phyloP scores from a whole-genome alignment of 139 green algal genomes.

The Chlamydomonas applanata region DNA sequence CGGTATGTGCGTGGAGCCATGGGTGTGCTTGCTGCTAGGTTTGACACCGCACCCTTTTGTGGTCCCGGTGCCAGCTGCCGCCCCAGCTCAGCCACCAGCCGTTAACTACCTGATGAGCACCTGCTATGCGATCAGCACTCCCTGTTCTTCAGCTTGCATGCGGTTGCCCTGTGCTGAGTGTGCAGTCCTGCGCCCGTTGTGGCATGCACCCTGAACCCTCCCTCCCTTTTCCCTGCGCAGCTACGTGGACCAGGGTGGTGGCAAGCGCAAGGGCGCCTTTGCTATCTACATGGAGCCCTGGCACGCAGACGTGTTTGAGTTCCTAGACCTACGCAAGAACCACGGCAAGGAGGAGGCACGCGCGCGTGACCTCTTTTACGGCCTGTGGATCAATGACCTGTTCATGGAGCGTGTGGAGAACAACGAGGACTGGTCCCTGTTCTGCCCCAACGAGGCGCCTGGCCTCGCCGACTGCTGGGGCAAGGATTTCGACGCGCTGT shows the following conservation, averaged over 20 bases:
- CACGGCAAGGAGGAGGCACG: constrained; percentile 96
- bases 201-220: no score
- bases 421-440: constrained; percentile 89
- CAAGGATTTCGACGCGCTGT: constrained; percentile 88
- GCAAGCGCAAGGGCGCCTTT: constrained; percentile 97
- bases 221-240: background rate
- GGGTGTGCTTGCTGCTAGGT: background rate
- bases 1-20: constrained; percentile 66
- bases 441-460: constrained; percentile 96
- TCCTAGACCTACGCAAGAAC: constrained; percentile 97
- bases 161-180: background rate
- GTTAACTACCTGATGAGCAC: background rate
- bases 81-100: background rate
- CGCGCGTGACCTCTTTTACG: constrained; percentile 98
- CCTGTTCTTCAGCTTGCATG: background rate
- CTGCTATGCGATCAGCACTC: background rate
- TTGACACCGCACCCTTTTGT: background rate
- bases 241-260: constrained; percentile 92
- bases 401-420: constrained; percentile 92
- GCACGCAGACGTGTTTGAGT: constrained; percentile 95
- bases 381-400: constrained; percentile 95
- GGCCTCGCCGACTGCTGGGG: constrained; percentile 96
- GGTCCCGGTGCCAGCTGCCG: background rate
- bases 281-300: constrained; percentile 99
- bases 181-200: no score